Base-by-base conservation (phyloP, 2,329 filamentous ascomycete species). In the Pseudogymnoascus sp. region DNA sequence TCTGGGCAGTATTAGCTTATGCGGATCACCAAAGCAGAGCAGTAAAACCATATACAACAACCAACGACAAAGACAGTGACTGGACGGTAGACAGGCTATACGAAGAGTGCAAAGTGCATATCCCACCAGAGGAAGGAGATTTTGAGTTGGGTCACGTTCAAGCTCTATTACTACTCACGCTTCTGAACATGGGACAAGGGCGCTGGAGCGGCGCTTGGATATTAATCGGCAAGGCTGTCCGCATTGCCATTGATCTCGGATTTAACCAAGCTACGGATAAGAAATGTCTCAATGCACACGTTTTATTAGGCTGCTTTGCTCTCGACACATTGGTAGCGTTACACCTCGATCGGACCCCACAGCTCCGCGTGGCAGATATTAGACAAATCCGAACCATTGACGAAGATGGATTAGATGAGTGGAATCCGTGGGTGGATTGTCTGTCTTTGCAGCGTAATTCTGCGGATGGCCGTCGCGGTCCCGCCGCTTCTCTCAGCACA, bases 361-460 rank as follows among this genome's bases (percentile, higher is more conserved):
- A 82, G 69, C 76, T 87, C 6, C 74, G 74, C 62, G 70, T 73
- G 8, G 75, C 77, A 12, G 80, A 83, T 60, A 71, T 83, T 26
- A 72, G 73, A 38, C 70, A 72, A 60, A 63, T 79, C 31, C 79
- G 80, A 8, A 72, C 74, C 2, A 75, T 88, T 2, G 78, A 83
- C 26, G 86, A 89, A 71, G 85, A 89, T 67, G 86, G 86, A 1
- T 74, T 87, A 19, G 88, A 91, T 69, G 87, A 91, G 74, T 91
- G 88, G 88, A 84, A 88, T 66, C 84, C 86, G 1, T 91, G 88
- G 88, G 78, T 79, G 16, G 82, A 85, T 26, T 78, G 78, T 64
- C 68, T 77, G 63, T 72, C 74, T 65, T 74, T 75, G 41, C 69
- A 72, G 21, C 65, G 75, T 65, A 65, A 49, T 16, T 62, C 37